These are phyloP conservation scores for Cichorium intybus DNA, from an alignment of 140 eudicot species.

Conservation along the genomic window DNA sequence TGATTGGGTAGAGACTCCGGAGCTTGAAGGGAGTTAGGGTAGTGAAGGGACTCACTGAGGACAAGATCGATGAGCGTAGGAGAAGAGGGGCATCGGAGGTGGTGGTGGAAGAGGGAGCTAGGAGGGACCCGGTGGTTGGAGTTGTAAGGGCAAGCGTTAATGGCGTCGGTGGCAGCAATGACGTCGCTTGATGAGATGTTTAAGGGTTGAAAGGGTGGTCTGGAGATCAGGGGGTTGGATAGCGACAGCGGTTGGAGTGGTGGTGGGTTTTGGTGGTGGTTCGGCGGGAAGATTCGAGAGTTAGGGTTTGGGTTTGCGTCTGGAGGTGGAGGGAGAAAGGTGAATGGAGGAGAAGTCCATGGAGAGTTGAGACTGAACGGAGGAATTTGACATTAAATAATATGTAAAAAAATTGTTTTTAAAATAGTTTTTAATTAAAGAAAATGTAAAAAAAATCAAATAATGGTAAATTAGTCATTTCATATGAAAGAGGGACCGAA, in stretches of 20 bases:
- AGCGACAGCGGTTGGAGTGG: slow-evolving; percentile 18
- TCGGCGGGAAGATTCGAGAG: slow-evolving; percentile 18
- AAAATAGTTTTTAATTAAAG: too few species aligned
- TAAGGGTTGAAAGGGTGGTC: slow-evolving; percentile 46
- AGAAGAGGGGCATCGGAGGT: slow-evolving; percentile 63
- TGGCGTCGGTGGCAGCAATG: slow-evolving; percentile 11
- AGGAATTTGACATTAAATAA: too few species aligned
- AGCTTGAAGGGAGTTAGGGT: slow-evolving; percentile 46
- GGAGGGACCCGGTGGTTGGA: slow-evolving; percentile 64
- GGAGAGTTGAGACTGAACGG: too few species aligned
- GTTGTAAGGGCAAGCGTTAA: slow-evolving; percentile 53
- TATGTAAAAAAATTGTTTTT: too few species aligned
- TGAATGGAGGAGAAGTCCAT: slow-evolving; percentile 32
- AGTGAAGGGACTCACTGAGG: slow-evolving; percentile 36
- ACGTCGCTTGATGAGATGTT: slow-evolving; percentile 41
- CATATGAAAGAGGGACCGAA: too few species aligned
- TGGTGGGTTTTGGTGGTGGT: slow-evolving; percentile 16
- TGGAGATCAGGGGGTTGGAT: slow-evolving; percentile 40
- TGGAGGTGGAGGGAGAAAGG: slow-evolving; percentile 25
- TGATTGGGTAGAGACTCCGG: slow-evolving; percentile 2
- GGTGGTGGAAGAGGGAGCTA: slow-evolving; percentile 64
- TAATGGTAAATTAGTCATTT: too few species aligned
- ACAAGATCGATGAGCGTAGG: slow-evolving; percentile 30
- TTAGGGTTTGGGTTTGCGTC: slow-evolving; percentile 36
- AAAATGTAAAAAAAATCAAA: too few species aligned